A percentile compares a stretch with the other conserved stretches of the same genome.
Conservation (phyloP, 257 asterid genomes). For the Thymus mandschuricus region DNA sequence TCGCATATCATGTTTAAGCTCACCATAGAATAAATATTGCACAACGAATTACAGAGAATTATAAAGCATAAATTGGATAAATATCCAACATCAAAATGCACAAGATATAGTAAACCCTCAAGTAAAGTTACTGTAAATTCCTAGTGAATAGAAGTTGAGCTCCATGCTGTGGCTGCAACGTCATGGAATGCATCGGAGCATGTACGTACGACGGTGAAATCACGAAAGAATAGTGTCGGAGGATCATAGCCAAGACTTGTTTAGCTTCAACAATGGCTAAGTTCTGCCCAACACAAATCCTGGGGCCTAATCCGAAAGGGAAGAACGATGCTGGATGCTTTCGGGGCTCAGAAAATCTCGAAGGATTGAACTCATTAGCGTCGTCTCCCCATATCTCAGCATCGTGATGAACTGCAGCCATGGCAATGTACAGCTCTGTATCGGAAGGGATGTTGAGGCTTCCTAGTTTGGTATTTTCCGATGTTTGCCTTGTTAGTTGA, state of each 20-base stretch:
- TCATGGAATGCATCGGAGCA: slow-evolving; percentile 59
- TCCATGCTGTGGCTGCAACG: slow-evolving; percentile 73
- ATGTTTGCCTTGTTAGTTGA: slow-evolving; percentile 45
- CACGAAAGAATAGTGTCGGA: slow-evolving; percentile 47
- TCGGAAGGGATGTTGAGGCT: slow-evolving; percentile 55
- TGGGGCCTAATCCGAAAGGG: slow-evolving; percentile 71
- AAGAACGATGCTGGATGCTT: slow-evolving; percentile 61
- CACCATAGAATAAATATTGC: too few species aligned
- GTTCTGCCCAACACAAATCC: slow-evolving; percentile 77
- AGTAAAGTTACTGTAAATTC: slow-evolving; percentile 13
- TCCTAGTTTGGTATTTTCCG: slow-evolving; percentile 50
- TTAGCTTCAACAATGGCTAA: slow-evolving; percentile 68
- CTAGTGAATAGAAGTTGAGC: slow-evolving; percentile 54
- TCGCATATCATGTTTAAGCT: too few species aligned
- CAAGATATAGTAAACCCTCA: background rate
- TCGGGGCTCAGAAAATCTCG: slow-evolving; percentile 48
- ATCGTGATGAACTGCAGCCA: slow-evolving; percentile 65
- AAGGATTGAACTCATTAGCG: slow-evolving; percentile 64
- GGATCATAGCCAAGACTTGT: slow-evolving; percentile 53
- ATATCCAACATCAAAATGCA: slow-evolving; percentile 5
- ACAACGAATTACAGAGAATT: too few species aligned
- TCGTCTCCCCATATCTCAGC: slow-evolving; percentile 68
- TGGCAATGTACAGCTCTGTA: slow-evolving; percentile 55
- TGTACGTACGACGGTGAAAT: slow-evolving; percentile 69
- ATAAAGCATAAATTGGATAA: background rate